Evolutionary conservation across 352 stramenopile genomes (phyloP).

Genomic region (Halophytophthora polymorphica): DNA sequence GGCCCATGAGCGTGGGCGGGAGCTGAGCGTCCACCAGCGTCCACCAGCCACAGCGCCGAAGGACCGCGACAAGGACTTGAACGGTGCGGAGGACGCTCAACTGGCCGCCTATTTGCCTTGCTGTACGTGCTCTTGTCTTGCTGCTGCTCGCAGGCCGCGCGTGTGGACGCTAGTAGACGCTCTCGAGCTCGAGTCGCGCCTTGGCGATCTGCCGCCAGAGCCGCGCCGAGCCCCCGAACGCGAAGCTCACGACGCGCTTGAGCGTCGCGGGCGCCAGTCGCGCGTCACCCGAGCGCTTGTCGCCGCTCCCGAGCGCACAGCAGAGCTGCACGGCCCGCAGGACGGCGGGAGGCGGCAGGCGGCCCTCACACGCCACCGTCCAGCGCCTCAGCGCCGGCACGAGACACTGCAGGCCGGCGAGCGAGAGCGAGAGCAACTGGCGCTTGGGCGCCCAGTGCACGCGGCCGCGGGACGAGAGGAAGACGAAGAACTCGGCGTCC

Average conservation of each 20-base stretch:
- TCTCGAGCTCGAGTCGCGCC: constrained; percentile 39
- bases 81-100: too few relatives aligned
- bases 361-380: constrained; percentile 40
- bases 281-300: constrained; percentile 7
- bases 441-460: constrained; percentile 66
- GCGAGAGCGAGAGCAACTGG: constrained; percentile 55
- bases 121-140: too few relatives aligned
- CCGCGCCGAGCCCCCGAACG: constrained; percentile 53
- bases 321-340: constrained; percentile 53
- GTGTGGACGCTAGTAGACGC: constrained; percentile 49
- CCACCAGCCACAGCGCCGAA: too few relatives aligned
- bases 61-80: too few relatives aligned
- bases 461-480: constrained; percentile 41
- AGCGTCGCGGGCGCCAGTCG: constrained; percentile 28
- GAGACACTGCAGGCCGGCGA: constrained; percentile 60
- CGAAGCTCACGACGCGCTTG: constrained; percentile 59
- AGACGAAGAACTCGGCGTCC: constrained; percentile 81
- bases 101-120: too few relatives aligned
- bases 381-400: constrained; percentile 43
- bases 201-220: constrained; percentile 69
- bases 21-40: too few relatives aligned
- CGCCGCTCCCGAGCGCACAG: constrained; percentile 40
- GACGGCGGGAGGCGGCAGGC: constrained; percentile 29
- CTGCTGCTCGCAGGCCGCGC: too few relatives aligned
- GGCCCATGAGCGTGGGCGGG: too few relatives aligned